Evolutionary conservation across 2,329 filamentous ascomycete genomes (phyloP), one percentile per base, ranked within the genome.

Genomic region (Truncatella angustata): DNA sequence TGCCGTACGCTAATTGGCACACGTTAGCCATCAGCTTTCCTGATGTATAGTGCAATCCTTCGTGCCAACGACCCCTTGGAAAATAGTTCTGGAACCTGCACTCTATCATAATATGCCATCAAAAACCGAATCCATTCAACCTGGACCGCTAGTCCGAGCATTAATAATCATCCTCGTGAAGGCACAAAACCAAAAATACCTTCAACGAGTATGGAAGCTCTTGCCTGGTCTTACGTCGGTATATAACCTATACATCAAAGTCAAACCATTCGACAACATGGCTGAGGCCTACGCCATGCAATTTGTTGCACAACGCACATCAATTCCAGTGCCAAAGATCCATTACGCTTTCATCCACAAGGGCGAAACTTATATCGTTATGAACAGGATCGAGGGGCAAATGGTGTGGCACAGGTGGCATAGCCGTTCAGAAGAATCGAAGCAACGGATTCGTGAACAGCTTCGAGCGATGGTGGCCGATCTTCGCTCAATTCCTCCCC

Each of bases 361-460:
- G 5, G 67, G 66, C n/a, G 55, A 56, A 4, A 64, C 71, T 0
- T 76, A 75, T 55, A 77, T 79, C 42, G 63, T 79, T 0, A 80
- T 79, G 75, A 62, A 68, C 24, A 57, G 63, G 4, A 60, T 70
- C 6, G 52, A 52, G 1, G 69, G 67, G 7, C 10, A 49, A 7
- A 20, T 37, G 5, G 34, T 68, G 1, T 40, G 57, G 0, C 18
- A 51, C 1, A 51, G 46, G n/a, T 63, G 58, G 57, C 49, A 10
- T 20, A 23, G 23, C 4, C 10, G 58, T 0, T 40, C 46, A 21
- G 39, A 55, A 1, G 30, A 34, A 2, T 58, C 58, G 4, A 58
- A 30, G 1, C 12, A 50, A 1, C 46, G 12, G 1, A 50, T 69
- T 12, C 52, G 61, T 0, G 9, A 24, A 2, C 63, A 66, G 12